Base-by-base conservation (phyloP, 352 stramenopile genomes). In the Globisporangium echinulatum region DNA sequence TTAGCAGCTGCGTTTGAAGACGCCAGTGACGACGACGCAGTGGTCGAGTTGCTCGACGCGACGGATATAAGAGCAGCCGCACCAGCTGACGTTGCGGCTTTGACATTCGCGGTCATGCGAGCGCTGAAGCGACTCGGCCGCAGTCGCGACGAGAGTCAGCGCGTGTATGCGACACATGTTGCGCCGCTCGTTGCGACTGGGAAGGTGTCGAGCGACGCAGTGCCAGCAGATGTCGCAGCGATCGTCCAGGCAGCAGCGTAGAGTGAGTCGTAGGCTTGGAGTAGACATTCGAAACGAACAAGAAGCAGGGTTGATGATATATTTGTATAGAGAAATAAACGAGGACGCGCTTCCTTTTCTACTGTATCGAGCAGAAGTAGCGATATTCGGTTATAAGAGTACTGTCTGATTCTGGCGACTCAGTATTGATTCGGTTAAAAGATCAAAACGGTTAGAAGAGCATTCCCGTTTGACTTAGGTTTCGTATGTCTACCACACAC, bases 111-210 rank as follows among this genome's bases (percentile, higher is more conserved):
- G 49, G 58, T 64, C 40, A 67, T 69, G 19, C 72, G 63, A 39
- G 70, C 72, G n/a, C 74, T 73, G 42, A 48, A 69, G 58, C 62
- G 61, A 19, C 68, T 81, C 13, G 68, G 54, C 47, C 52, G 69
- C 39, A 52, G 67, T 40, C 54, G 60, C 48, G 59, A 44, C 48
- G 63, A 47, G 51, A 60, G 33, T 62, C 55, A 17, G 70, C 62
- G 33, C 15, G 39, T 81, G 38, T 62, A 50, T 11, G 56, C 15
- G 44, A 54, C 38, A 51, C 46, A 67, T 33, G 53, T 69, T 11
- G 60, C 68, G 52, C 63, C 68, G n/a, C 52, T 71, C 52, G 37
- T 71, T 38, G 56, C 56, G 13, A 55, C 47, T 11, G 56, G 56
- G 6, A 47, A 43, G 48, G 6, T 61, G 10, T 7, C 9, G 11